Evolutionary conservation across 108 stramenopile genomes (phyloP).

Genomic region (Conticribra guillardii): DNA sequence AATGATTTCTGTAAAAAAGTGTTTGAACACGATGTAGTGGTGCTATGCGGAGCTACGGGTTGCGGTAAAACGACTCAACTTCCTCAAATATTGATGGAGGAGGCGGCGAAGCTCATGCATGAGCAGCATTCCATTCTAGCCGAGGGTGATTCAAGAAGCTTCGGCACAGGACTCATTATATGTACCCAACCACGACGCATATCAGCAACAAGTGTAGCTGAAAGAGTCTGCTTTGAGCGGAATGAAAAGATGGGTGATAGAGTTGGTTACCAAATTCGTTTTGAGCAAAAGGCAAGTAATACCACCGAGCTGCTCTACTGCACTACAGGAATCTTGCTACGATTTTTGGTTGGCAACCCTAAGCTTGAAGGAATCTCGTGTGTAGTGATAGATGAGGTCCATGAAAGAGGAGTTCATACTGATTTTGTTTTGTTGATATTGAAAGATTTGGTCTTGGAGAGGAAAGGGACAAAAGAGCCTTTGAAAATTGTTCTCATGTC

Average conservation of each 20-base stretch:
- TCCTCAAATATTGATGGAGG: background rate
- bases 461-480: background rate
- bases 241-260: background rate
- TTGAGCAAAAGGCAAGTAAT: background rate
- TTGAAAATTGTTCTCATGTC: background rate
- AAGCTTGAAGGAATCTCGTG: background rate
- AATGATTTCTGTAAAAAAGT: background rate
- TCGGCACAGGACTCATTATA: background rate
- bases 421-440: background rate
- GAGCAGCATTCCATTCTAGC: background rate
- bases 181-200: background rate
- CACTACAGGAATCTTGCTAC: background rate
- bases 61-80: background rate
- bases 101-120: background rate
- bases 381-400: background rate
- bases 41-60: background rate
- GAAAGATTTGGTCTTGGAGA: background rate
- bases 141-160: background rate
- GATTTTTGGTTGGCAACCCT: background rate
- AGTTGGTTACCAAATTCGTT: background rate
- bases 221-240: background rate
- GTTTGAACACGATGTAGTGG: background rate
- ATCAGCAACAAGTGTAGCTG: background rate
- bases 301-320: background rate
- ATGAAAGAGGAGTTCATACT: background rate